Evolutionary conservation across 441 rosid genomes (phyloP), one percentile per base, ranked within the genome.

Genomic region (Francoa sonchifolia): DNA sequence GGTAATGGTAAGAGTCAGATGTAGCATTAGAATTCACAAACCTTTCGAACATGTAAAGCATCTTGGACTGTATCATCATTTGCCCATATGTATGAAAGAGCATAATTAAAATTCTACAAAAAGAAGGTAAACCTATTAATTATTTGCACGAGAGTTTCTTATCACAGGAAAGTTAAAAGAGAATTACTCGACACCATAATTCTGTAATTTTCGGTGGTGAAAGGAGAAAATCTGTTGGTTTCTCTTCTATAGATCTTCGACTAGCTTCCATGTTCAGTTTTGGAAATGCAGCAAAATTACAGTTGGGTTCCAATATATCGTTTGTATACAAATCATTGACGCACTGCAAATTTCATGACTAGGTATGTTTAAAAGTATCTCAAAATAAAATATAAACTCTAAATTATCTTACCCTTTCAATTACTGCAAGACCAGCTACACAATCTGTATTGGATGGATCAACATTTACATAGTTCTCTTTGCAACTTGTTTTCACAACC

Each of bases 361-460:
- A n/a, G n/a, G n/a, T n/a, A n/a, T n/a, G n/a, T n/a, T n/a, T n/a
- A n/a, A n/a, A n/a, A n/a, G n/a, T n/a, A n/a, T n/a, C n/a, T n/a
- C n/a, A n/a, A n/a, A n/a, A 3, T 4, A 39, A 15, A 25, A 51
- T 3, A 42, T 1, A 3, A 42, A 33, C 27, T 27, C 28, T 25
- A 14, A 31, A n/a, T 16, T 18, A 14, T 10, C 36, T 49, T 33
- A 59, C 69, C 58, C 16, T 19, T 40, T 58, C 19, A n/a, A 54
- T 54, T 19, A 6, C 7, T n/a, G 17, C 35, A 46, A 58, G 61
- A 8, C 47, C 14, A 16, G 50, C 35, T 19, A 42, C 15, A 39
- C 69, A 64, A 30, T 16, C 41, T 36, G 58, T 37, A 26, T 64
- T 58, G 25, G 58, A 50, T 42, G 61, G 69, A 17, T 58, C 65